Conservation (phyloP, 2,329 filamentous ascomycete genomes). For the Exophiala phaeomuriformis region DNA sequence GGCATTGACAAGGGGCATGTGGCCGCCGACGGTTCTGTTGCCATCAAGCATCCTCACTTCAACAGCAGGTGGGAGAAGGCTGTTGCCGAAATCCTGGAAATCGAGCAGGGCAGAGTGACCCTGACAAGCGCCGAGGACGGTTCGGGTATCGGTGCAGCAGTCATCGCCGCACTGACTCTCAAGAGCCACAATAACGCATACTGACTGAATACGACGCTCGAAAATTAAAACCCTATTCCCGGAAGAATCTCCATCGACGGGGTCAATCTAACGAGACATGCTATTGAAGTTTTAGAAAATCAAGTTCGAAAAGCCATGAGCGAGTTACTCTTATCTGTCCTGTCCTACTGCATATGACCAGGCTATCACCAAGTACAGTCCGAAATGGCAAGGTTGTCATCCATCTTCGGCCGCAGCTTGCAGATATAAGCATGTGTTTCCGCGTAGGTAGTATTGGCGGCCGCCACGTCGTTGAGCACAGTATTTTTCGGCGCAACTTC, state of each 20-base stretch:
- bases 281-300: too few species aligned
- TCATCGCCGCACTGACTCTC: slow-evolving; percentile 32
- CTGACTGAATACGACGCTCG: neutral
- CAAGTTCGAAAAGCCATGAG: too few species aligned
- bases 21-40: slow-evolving; percentile 58
- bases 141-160: slow-evolving; percentile 36
- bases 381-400: neutral
- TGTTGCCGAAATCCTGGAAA: slow-evolving; percentile 35
- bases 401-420: neutral
- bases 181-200: slow-evolving; percentile 11
- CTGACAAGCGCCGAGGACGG: slow-evolving; percentile 38
- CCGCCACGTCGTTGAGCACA: neutral
- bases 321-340: too few species aligned
- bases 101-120: slow-evolving; percentile 31
- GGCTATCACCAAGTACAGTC: too few species aligned
- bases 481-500: neutral
- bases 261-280: too few species aligned
- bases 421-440: neutral
- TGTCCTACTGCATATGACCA: too few species aligned
- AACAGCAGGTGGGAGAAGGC: slow-evolving; percentile 37
- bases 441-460: neutral
- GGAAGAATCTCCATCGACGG: too few species aligned
- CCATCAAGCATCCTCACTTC: slow-evolving; percentile 39
- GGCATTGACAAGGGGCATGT: slow-evolving; percentile 79
- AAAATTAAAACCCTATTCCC: neutral